A percentile compares a stretch with the other conserved stretches of the same genome.
phyloP scores from a whole-genome alignment of 768 basidiomycete genomes.

The Amanita phalloides region DNA sequence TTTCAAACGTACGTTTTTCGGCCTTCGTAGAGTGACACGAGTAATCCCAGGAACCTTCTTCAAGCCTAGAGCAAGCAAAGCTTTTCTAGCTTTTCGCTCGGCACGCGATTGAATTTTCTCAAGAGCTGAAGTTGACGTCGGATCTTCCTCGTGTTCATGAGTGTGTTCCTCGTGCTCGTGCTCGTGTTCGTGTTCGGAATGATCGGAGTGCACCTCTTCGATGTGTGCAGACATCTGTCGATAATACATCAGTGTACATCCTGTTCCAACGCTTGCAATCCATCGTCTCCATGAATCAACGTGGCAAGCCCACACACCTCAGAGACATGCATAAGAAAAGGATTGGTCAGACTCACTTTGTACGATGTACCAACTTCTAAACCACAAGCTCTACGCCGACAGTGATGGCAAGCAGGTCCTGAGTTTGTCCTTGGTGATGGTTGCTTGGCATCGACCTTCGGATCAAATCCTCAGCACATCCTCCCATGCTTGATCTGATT shows the following conservation, averaged over 20 bases:
- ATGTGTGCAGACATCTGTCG: slow-evolving; percentile 70
- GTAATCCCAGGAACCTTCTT: slow-evolving; percentile 91
- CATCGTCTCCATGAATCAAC: slow-evolving; percentile 13
- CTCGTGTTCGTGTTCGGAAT: slow-evolving; percentile 53
- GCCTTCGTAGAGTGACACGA: slow-evolving; percentile 87
- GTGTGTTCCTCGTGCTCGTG: slow-evolving; percentile 24
- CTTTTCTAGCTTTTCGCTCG: slow-evolving; percentile 93
- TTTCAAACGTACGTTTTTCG: slow-evolving; percentile 68
- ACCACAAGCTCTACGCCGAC: slow-evolving; percentile 24
- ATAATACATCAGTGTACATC: slow-evolving; percentile 19
- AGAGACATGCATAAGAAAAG: neutral
- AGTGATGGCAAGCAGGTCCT: slow-evolving; percentile 20
- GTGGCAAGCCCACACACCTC: neutral
- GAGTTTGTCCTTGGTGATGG: slow-evolving; percentile 21
- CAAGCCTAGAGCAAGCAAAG: slow-evolving; percentile 81
- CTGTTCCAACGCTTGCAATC: slow-evolving; percentile 17
- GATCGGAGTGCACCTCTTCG: slow-evolving; percentile 77
- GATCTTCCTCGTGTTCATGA: slow-evolving; percentile 62
- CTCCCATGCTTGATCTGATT: slow-evolving; percentile 17
- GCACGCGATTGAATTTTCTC: slow-evolving; percentile 93
- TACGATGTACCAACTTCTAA: neutral
- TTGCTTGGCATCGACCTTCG: slow-evolving; percentile 14
- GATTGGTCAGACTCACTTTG: slow-evolving; percentile 1
- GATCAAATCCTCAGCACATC: slow-evolving; percentile 13
- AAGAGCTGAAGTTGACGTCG: slow-evolving; percentile 72